Base-by-base conservation (phyloP, 148 eudicot genomes). In the Nepenthes mirabilis region DNA sequence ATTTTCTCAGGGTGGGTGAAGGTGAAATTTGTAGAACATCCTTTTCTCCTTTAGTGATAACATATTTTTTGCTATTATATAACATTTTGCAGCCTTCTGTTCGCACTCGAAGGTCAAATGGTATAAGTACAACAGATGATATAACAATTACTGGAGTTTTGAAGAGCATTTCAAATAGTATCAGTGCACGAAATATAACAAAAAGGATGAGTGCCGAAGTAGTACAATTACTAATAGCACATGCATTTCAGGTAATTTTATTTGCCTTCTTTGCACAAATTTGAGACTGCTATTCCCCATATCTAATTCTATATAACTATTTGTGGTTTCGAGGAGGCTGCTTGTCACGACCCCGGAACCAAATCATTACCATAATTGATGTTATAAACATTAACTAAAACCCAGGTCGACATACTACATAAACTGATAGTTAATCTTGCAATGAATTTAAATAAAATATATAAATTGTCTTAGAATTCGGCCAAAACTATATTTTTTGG, bases 191-290 rank as follows among this genome's bases (percentile, higher is more conserved):
- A 72, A 83, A 62, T 74, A 74, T 84, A 56, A 71, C 71, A 32
- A 90, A 81, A 75, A 90, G 84, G 70, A 68, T 90, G 33, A 74
- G 87, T 47, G 43, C 68, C 33, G 84, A 87, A 66, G 83, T 77
- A 45, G 74, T 74, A 69, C 91, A 87, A 56, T 71, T 77, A 64
- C 75, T 90, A 14, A 65, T 90, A 75, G 91, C 91, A 13, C 83
- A 84, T 73, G 84, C 77, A 62, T 84, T 90, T 59, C 88, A 87
- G 91, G 97, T 90, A 65, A 71, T 68, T 63, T 58, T 55, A 12
- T 34, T 37, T 34, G 34, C 34, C 34, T 33, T 55, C 52, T 55
- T 5, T 9, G 33, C 9, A 36, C 43, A 57, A 10, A 34, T 34
- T 36, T 4, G 60, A 7, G 35, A 4, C 35, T 57, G 60, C 40